Evolutionary conservation across 331 rosid genomes (phyloP).

Genomic region (Rhamnella rubrinervis): DNA sequence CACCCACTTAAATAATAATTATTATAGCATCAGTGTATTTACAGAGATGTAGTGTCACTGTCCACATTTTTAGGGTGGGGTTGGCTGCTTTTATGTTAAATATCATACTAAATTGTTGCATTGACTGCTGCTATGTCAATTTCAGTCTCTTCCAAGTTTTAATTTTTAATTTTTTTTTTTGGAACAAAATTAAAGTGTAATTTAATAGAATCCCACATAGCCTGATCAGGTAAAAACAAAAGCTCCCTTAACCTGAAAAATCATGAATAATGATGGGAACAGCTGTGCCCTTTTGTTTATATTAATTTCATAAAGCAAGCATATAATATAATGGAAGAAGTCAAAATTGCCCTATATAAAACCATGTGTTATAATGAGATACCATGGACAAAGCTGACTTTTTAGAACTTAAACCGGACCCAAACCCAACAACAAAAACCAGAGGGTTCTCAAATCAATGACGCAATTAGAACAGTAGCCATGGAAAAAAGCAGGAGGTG

Average conservation of each 20-base stretch:
- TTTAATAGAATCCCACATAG: not conserved
- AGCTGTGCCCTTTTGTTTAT: not conserved
- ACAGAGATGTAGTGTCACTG: not conserved
- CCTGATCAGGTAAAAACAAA: not conserved
- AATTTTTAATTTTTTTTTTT: not conserved
- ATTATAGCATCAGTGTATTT: too few relatives aligned
- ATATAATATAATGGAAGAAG: not conserved
- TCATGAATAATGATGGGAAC: conserved; percentile 13
- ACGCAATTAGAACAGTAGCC: conserved; percentile 8
- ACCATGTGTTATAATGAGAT: too few relatives aligned
- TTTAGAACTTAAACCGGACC: not conserved
- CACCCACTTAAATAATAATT: not conserved
- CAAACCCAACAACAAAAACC: not conserved
- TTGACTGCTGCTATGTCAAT: not conserved
- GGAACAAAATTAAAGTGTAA: too few relatives aligned
- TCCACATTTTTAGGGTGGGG: not conserved
- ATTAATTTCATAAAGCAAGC: too few relatives aligned
- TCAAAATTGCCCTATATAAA: conserved; percentile 7
- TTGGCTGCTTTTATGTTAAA: not conserved
- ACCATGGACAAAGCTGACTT: not conserved
- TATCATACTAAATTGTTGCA: not conserved
- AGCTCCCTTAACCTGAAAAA: not conserved
- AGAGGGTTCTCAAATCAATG: conserved; percentile 9
- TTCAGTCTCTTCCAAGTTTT: not conserved
- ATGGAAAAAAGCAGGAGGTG: not conserved